Evolutionary conservation across 1,284 basidiomycete genomes (phyloP), one percentile per base, ranked within the genome.

Genomic region (Ceratobasidium papillatum): DNA sequence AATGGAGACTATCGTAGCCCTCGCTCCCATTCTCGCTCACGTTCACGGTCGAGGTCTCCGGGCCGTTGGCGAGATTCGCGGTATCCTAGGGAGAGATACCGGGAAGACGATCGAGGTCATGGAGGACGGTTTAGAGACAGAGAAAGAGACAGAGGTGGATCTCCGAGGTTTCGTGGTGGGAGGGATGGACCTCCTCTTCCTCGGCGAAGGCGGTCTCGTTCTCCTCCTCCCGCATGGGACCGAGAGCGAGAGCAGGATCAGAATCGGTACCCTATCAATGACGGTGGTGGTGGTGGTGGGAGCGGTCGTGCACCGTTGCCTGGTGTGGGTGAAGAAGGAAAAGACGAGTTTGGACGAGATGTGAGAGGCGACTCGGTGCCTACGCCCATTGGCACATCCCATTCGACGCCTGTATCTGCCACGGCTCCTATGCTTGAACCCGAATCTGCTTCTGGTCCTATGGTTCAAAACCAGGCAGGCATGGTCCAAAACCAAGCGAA

Each of bases 1-100:
- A 38, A 71, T 25, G 74, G 62, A n/a, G 74, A 64, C 32, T 51
- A 51, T 17, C 77, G 79, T 41, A 80, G 78, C 84, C 32, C 54
- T n/a, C 65, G 36, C 22, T 65, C 63, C 9, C 63, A 45, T 7
- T 49, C 63, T 1, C n/a, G 63, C 41, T 65, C 63, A 12, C 38
- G 38, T 12, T 63, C 61, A 14, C 41, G 59, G 22, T 41, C 36
- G 36, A 41, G 59, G 32, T 45, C 38, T 45, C 30, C 69, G 19
- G 52, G 41, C 17, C 54, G 69, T 32, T 63, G 41, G 38, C 38
- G 65, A 8, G 56, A 54, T 14, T n/a, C 25, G 25, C 61, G 64
- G 4, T 30, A 34, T 22, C 49, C 30, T 41, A 49, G 66, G 36
- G 66, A 61, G 12, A 62, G 65, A 65, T 49, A 75, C 36, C 56